phyloP scores from a whole-genome alignment of 306 rosid species.

The Quercus glauca region DNA sequence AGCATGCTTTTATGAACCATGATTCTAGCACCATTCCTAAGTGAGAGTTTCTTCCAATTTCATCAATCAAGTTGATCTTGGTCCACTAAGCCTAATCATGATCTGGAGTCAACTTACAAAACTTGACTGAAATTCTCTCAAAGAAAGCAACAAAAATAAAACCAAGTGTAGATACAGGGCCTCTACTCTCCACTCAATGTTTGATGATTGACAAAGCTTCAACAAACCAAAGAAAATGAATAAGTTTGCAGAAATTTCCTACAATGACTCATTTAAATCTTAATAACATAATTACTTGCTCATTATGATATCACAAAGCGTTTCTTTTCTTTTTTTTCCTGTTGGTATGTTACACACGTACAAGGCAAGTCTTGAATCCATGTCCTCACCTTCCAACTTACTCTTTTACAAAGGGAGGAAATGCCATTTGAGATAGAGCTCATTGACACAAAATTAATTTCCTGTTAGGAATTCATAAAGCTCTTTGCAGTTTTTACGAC shows the following conservation, averaged over 20 bases:
- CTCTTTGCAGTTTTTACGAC: too few species aligned
- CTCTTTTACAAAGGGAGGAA: too few species aligned
- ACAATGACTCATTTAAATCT: neutral
- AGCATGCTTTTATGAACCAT: neutral
- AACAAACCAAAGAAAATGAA: neutral
- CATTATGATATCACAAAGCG: neutral
- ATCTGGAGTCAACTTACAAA: neutral
- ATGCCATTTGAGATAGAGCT: too few species aligned
- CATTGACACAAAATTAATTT: too few species aligned
- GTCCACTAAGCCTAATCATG: neutral
- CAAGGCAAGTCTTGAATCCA: too few species aligned
- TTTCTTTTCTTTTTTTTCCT: too few species aligned
- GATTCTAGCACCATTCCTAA: neutral
- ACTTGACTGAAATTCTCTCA: neutral
- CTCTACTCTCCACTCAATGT: neutral
- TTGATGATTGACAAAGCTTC: neutral
- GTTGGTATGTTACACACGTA: too few species aligned
- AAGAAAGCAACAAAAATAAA: neutral
- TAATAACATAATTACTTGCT: neutral
- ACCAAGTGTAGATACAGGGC: neutral
- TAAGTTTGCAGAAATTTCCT: neutral
- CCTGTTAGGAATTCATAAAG: too few species aligned
- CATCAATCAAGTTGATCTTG: neutral
- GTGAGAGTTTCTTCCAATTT: neutral
- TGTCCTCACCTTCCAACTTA: too few species aligned